Evolutionary conservation across 2,329 filamentous ascomycete species (phyloP), one percentile per base, ranked within the genome.

Genomic region (Apiospora koreana): DNA sequence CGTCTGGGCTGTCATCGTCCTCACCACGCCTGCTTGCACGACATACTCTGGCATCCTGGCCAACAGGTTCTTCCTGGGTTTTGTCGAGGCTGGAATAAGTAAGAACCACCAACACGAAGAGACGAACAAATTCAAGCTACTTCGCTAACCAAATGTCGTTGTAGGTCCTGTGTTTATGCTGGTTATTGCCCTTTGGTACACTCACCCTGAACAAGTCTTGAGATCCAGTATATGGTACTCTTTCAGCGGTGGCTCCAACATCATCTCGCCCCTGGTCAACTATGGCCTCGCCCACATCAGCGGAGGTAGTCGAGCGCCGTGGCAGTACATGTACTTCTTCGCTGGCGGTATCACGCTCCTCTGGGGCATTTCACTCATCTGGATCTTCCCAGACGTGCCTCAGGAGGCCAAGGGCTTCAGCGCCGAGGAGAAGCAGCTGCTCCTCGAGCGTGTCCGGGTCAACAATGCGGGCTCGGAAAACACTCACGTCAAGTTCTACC

Each of bases 111-210:
- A 38, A 14, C 31, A n/a, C 23, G 9, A 38, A n/a, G 16, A 38
- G 0, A n/a, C 2, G 21, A 6, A 18, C 7, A 0, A 31, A n/a
- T 23, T 12, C 9, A 62, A 62, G 31, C 54, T 38, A 9, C 18
- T 12, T 9, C 18, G 5, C 54, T 62, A 21, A 62, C 28, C 21
- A 4, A 18, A 62, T 8, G 14, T 28, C 14, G 25, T 21, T 21
- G 9, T 23, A 67, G 65, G 65, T 28, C 81, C 73, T 66, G 80
- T 76, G 1, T 83, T 82, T 67, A 81, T 83, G 48, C 74, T 82
- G 5, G 74, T 82, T 0, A 80, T 81, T 68, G 79, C 77, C 3
- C 78, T 82, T 48, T 83, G 81, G 81, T 82, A 81, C 68, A 81
- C 80, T 1, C 77, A 80, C 10, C 74, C 76, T 3, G 81, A 83